A percentile compares a stretch with the other conserved stretches of the same genome.
Conservation (phyloP, 139 green algal species). For the Yamagishiella unicocca region DNA sequence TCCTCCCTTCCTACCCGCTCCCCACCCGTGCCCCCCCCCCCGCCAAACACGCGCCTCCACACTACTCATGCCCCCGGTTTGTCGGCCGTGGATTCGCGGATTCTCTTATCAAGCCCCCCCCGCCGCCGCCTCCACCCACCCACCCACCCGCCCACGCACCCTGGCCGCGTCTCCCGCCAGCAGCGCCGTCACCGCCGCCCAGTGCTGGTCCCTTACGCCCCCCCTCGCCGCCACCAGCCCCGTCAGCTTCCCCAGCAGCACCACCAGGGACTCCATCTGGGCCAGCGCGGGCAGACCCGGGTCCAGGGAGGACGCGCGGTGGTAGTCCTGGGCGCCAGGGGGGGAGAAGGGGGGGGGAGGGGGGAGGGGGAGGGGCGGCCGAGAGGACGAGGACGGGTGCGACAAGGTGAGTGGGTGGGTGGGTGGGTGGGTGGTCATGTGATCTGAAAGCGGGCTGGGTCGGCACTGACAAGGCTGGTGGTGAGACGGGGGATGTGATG, state of each 20-base stretch:
- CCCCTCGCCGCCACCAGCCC: conserved; percentile 39
- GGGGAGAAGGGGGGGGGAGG: not conserved
- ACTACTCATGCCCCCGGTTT: too few species aligned
- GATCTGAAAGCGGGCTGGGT: too few species aligned
- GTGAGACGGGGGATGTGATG: too few species aligned
- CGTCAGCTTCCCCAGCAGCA: conserved; percentile 39
- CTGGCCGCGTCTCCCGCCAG: conserved; percentile 27
- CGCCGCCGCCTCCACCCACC: not conserved
- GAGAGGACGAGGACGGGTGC: too few species aligned
- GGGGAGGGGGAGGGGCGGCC: not conserved
- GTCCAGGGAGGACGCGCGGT: conserved; percentile 18
- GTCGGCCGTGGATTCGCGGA: too few species aligned
- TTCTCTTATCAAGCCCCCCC: not conserved
- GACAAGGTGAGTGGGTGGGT: too few species aligned
- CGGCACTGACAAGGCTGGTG: too few species aligned
- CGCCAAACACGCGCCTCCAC: too few species aligned
- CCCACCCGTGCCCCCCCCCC: too few species aligned
- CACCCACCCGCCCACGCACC: conserved; percentile 15
- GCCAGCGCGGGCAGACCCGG: conserved; percentile 10
- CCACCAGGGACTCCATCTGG: conserved; percentile 29
- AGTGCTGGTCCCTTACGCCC: not conserved
- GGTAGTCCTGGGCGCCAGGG: conserved; percentile 29
- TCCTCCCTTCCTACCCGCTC: too few species aligned
- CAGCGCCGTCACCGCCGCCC: conserved; percentile 31
- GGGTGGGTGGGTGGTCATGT: not conserved